phyloP scores from a whole-genome alignment of 192 early-diverging fungal genomes.

The Coemansia reversa region DNA sequence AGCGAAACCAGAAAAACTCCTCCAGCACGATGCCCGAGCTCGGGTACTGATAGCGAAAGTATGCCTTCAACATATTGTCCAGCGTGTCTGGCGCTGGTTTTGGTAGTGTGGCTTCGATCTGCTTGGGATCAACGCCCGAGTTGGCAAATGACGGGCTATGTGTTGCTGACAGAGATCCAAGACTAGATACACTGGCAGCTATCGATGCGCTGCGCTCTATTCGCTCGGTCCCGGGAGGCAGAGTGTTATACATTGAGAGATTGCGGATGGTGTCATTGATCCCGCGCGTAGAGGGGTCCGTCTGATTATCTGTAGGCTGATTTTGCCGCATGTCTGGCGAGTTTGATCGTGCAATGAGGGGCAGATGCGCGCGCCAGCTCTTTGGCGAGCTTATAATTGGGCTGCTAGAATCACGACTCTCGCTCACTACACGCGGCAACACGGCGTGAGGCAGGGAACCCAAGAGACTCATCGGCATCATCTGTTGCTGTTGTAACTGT shows the following conservation, averaged over 20 bases:
- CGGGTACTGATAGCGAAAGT: slow-evolving; percentile 52
- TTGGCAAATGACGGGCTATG: slow-evolving; percentile 36
- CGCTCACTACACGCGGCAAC: slow-evolving; percentile 1
- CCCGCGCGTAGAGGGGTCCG: slow-evolving; percentile 2
- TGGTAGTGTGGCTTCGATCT: slow-evolving; percentile 42
- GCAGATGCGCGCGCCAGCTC: slow-evolving; percentile 29
- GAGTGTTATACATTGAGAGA: background rate
- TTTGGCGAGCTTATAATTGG: slow-evolving; percentile 13
- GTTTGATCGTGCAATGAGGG: slow-evolving; percentile 2
- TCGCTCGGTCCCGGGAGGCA: slow-evolving; percentile 4
- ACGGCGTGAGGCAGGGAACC: background rate
- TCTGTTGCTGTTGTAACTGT: background rate
- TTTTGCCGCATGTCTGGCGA: slow-evolving; percentile 9
- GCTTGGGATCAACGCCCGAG: slow-evolving; percentile 28
- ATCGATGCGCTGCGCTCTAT: slow-evolving; percentile 35
- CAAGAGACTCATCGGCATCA: background rate
- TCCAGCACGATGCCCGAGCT: slow-evolving; percentile 49
- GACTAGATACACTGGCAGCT: slow-evolving; percentile 30
- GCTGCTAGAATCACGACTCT: slow-evolving; percentile 14
- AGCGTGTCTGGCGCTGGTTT: slow-evolving; percentile 33
- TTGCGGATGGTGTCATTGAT: slow-evolving; percentile 16
- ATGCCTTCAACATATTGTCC: slow-evolving; percentile 54
- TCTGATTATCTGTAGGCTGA: background rate
- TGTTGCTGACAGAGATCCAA: slow-evolving; percentile 22
- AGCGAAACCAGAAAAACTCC: slow-evolving; percentile 54